Base-by-base conservation (phyloP, 1,284 basidiomycete species). In the Schizophyllum commune region DNA sequence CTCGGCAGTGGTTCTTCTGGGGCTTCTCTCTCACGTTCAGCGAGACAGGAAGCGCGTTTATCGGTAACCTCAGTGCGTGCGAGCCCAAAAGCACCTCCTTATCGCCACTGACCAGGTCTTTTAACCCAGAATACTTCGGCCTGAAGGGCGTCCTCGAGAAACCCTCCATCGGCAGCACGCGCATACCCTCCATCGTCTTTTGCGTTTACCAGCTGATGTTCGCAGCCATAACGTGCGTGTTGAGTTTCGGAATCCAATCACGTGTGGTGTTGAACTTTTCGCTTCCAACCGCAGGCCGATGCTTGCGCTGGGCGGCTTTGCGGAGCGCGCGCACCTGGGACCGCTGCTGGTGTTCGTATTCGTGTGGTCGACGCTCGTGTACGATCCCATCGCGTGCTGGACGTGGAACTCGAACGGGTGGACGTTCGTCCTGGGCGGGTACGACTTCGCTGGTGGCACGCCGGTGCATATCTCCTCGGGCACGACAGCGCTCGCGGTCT, bases 361-460 rank as follows among this genome's bases (percentile, higher is more conserved):
- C 74, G 71, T 88, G 63, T 99, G 96, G 95, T 80, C 89, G 11
- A 98, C 96, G 3, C 75, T 98, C 64, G 95, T 97, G 34, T 98
- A 98, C 76, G 91, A 94, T 70, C 92, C 93, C 7, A 91, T 96
- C 67, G 93, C 93, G 0, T 91, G 88, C 77, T 96, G 95, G 95
- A 94, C 94, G 0, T 98, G 96, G 94, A 95, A 93, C 74, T 64
- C 84, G 54, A 85, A 87, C 61, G 96, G 96, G 22, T 98, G 96
- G 96, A 86, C 86, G 1, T 85, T 79, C 71, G 67, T 80, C 27
- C 75, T 93, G 58, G 93, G 93, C 8, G 91, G 89, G 52, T 88
- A 94, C 66, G 94, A 96, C 73, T 96, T 94, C 66, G 95, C 96
- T n/a, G 96, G 96, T 56, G 96, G 96, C 65, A 94, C 94, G 13